Conservation (phyloP, 805 yeast species). For the Teunomyces tritomae region DNA sequence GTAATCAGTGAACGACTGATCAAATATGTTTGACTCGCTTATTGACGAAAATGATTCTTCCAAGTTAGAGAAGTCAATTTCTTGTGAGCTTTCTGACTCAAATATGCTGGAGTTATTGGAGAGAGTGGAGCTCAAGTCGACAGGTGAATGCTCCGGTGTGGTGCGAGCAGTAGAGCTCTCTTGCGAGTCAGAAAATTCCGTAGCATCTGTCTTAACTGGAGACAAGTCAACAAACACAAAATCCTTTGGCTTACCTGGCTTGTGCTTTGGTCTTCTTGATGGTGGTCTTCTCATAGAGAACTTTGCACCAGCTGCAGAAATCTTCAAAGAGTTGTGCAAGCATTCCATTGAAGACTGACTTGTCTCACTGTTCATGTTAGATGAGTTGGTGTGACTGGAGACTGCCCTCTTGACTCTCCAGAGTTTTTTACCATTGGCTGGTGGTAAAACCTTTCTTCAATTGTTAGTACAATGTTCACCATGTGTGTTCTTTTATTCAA, state of each 20-base stretch:
- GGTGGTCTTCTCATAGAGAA: constrained; percentile 38
- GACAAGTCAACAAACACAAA: constrained; percentile 46
- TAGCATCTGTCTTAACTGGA: constrained; percentile 24
- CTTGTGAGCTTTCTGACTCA: constrained; percentile 1
- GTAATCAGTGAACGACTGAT: constrained; percentile 12
- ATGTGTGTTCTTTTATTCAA: neutral
- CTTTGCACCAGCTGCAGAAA: constrained; percentile 38
- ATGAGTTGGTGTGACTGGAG: constrained; percentile 9
- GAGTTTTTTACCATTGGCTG: constrained; percentile 44
- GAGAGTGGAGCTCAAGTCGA: neutral
- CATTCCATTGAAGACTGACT: constrained; percentile 31
- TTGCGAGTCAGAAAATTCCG: constrained; percentile 7
- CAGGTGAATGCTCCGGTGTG: constrained; percentile 6
- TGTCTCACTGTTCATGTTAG: constrained; percentile 7
- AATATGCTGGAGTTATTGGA: constrained; percentile 3
- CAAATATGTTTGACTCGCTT: constrained; percentile 16
- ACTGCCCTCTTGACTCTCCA: constrained; percentile 40
- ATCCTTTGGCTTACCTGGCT: constrained; percentile 45
- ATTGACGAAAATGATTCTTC: constrained; percentile 17
- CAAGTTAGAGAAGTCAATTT: constrained; percentile 13
- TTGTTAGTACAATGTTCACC: neutral
- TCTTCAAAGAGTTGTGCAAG: constrained; percentile 41
- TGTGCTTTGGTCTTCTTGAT: constrained; percentile 42
- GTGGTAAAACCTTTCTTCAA: constrained; percentile 24
- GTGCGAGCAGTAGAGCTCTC: constrained; percentile 5